These are phyloP conservation scores for Volvariella volvacea DNA, from an alignment of 1,284 basidiomycete species.

Conservation along the genomic window DNA sequence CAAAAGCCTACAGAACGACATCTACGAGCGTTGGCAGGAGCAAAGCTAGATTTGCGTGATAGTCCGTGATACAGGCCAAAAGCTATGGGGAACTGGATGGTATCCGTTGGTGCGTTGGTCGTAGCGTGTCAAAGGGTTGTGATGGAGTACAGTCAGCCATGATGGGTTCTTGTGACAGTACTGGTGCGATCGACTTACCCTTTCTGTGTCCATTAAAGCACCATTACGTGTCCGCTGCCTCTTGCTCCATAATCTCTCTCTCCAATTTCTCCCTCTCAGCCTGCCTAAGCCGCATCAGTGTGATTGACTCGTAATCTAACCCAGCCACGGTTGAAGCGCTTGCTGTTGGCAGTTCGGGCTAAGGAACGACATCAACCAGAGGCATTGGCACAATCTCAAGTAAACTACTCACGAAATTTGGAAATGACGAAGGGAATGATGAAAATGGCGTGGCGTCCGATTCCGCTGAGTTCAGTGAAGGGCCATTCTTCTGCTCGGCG, in stretches of 20 bases:
- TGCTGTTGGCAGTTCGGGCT: conserved; percentile 21
- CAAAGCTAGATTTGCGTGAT: conserved; percentile 34
- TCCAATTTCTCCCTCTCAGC: conserved; percentile 73
- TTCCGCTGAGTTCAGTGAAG: conserved; percentile 18
- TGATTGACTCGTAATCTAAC: conserved; percentile 75
- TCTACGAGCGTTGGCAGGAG: conserved; percentile 65
- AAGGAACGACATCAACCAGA: conserved; percentile 1
- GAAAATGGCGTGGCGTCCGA: conserved; percentile 31
- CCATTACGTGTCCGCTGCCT: conserved; percentile 29
- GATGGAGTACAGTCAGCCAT: too few relatives aligned
- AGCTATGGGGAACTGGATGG: too few relatives aligned
- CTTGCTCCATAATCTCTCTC: conserved; percentile 66
- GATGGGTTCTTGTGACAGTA: too few relatives aligned
- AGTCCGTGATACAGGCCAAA: too few relatives aligned
- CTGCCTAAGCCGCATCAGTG: conserved; percentile 75
- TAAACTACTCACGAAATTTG: conserved; percentile 28
- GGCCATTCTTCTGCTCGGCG: conserved; percentile 1
- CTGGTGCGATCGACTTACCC: too few relatives aligned
- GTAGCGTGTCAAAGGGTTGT: too few relatives aligned
- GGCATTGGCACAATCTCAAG: conserved; percentile 4
- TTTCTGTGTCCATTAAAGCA: too few relatives aligned
- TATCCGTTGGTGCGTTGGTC: too few relatives aligned
- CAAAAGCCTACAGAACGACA: conserved; percentile 43
- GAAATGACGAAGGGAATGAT: conserved; percentile 55
- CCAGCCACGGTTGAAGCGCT: conserved; percentile 29